These are phyloP conservation scores for Apiospora phragmitis DNA, from an alignment of 2,329 filamentous ascomycete genomes.

Conservation along the genomic window DNA sequence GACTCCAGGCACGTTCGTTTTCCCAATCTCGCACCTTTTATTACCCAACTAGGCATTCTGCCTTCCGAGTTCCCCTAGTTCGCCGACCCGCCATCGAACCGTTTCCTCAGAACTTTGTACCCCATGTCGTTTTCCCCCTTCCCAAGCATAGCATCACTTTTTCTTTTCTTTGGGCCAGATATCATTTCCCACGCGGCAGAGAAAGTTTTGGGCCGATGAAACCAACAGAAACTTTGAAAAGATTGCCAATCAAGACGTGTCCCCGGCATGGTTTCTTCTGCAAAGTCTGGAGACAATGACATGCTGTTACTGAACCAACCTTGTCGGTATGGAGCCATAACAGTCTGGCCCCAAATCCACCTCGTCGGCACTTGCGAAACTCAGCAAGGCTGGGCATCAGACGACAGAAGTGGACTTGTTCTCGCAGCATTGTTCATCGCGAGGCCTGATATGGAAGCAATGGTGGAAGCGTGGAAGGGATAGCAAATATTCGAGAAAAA, in stretches of 20 bases:
- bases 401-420: not conserved
- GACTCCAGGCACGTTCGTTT: not conserved
- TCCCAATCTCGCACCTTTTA: conserved; percentile 7
- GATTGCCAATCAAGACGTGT: conserved; percentile 5
- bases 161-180: not conserved
- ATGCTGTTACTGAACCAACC: not conserved
- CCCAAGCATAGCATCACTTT: not conserved
- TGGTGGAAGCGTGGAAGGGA: conserved; percentile 5
- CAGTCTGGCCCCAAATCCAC: conserved; percentile 6
- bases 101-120: conserved; percentile 4
- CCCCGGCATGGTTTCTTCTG: conserved; percentile 3
- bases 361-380: conserved; percentile 6
- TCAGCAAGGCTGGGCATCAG: conserved; percentile 7
- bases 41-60: conserved; percentile 11
- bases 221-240: conserved; percentile 1
- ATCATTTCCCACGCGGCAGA: conserved; percentile 3
- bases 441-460: not conserved
- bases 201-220: not conserved
- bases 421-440: conserved; percentile 7
- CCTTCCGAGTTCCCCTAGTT: conserved; percentile 32
- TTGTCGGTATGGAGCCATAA: not conserved
- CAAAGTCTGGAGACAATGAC: not conserved
- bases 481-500: conserved; percentile 33
- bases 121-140: conserved; percentile 3
- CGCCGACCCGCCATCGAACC: conserved; percentile 23